phyloP scores from a whole-genome alignment of 495 filamentous ascomycete species.

The Aspergillus campestris region DNA sequence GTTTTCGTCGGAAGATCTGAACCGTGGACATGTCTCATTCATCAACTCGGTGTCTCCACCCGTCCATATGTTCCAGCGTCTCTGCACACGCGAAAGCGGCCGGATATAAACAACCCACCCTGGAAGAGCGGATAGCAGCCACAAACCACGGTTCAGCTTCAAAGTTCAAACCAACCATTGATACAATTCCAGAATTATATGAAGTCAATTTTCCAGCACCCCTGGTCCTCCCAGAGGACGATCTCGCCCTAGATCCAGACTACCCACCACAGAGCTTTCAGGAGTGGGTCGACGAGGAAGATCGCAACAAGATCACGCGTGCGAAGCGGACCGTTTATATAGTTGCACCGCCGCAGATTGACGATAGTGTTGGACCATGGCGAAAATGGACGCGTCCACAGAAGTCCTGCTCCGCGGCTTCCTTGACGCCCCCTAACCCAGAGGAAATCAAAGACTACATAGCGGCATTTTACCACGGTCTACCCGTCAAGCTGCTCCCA shows the following conservation, averaged over 20 bases:
- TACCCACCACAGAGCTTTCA: slow-evolving; percentile 50
- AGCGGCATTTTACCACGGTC: slow-evolving; percentile 51
- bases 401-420: too few relatives aligned
- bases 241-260: slow-evolving; percentile 45
- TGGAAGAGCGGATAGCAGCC: neutral
- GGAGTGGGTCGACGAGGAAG: slow-evolving; percentile 41
- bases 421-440: slow-evolving; percentile 18
- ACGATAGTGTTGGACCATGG: slow-evolving; percentile 14
- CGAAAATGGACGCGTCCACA: too few relatives aligned
- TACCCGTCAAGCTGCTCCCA: slow-evolving; percentile 40
- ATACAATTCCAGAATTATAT: neutral
- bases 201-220: slow-evolving; percentile 45
- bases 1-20: neutral
- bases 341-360: slow-evolving; percentile 31
- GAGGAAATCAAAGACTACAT: slow-evolving; percentile 45
- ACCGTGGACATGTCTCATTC: too few relatives aligned
- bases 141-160: neutral
- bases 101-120: slow-evolving; percentile 5
- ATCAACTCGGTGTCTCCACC: slow-evolving; percentile 1
- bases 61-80: neutral
- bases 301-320: slow-evolving; percentile 45
- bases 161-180: neutral
- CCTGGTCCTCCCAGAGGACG: slow-evolving; percentile 52
- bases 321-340: slow-evolving; percentile 48
- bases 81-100: slow-evolving; percentile 3